A percentile compares a stretch with the other conserved stretches of the same genome.
These are phyloP conservation scores for Hortaea werneckii DNA, from an alignment of 2,329 filamentous ascomycete genomes.

Conservation along the genomic window DNA sequence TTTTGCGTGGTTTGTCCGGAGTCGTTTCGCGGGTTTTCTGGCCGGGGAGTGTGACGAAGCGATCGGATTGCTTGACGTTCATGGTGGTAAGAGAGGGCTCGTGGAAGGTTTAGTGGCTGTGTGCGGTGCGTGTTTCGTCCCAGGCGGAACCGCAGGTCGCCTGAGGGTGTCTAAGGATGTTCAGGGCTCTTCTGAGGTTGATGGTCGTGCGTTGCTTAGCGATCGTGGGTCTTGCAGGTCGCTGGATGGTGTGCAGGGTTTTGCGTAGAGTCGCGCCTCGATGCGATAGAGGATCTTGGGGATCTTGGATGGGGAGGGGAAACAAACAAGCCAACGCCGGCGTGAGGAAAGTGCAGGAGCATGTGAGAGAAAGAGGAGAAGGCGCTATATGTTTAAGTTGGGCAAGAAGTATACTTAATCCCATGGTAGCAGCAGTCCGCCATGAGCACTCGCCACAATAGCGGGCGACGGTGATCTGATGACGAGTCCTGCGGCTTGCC, in stretches of 20 bases:
- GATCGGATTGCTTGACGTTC: constrained; percentile 28
- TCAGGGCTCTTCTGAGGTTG: background rate
- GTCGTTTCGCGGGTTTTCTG: constrained; percentile 24
- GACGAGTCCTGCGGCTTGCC: too few species aligned
- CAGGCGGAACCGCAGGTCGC: background rate
- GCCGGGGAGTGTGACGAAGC: constrained; percentile 29
- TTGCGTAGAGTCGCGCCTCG: too few species aligned
- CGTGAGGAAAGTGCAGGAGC: background rate
- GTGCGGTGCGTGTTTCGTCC: background rate
- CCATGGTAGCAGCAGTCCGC: too few species aligned
- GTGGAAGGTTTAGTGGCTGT: constrained; percentile 1
- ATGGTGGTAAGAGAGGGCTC: constrained; percentile 19
- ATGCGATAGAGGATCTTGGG: too few species aligned
- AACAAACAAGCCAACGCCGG: background rate
- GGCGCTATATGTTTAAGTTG: background rate
- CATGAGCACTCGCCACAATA: too few species aligned
- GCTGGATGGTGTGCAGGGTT: background rate
- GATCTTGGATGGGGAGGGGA: background rate
- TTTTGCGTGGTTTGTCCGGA: constrained; percentile 12
- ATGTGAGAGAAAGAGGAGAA: background rate
- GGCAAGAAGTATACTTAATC: too few species aligned
- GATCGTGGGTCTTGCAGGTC: background rate
- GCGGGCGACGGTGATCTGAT: too few species aligned
- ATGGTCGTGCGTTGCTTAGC: background rate
- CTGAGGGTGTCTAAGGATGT: background rate